phyloP scores from a whole-genome alignment of 1,284 basidiomycete genomes.

The Fomitopsis betulina region DNA sequence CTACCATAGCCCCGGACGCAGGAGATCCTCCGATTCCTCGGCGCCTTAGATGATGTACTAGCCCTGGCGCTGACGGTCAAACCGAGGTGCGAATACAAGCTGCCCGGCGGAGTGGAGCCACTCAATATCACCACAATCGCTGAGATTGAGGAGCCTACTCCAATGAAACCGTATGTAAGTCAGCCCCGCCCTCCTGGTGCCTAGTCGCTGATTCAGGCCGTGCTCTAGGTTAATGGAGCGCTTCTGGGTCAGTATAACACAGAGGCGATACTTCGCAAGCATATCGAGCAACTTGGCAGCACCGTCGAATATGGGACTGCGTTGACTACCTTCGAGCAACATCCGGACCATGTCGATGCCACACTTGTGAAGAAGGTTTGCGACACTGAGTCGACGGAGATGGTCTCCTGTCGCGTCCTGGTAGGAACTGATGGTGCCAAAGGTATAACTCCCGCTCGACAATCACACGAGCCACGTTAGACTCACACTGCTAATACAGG shows the following conservation, averaged over 20 bases:
- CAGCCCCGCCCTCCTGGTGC: too few species aligned
- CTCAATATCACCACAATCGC: neutral
- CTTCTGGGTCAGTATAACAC: constrained; percentile 23
- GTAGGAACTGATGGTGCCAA: constrained; percentile 33
- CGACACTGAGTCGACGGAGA: neutral
- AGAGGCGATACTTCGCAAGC: constrained; percentile 23
- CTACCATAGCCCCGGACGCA: constrained; percentile 9
- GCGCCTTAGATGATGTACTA: constrained; percentile 8
- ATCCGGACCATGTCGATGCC: constrained; percentile 16
- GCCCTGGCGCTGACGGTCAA: neutral
- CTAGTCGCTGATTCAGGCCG: too few species aligned
- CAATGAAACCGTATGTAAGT: constrained; percentile 14
- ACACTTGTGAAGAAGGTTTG: constrained; percentile 1
- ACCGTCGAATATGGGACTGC: constrained; percentile 26
- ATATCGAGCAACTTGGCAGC: constrained; percentile 19
- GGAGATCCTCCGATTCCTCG: constrained; percentile 11
- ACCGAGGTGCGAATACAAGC: constrained; percentile 7
- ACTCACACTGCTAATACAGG: constrained; percentile 17
- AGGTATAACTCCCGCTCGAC: constrained; percentile 13
- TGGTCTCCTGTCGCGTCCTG: constrained; percentile 16
- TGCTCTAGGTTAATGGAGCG: constrained; percentile 4
- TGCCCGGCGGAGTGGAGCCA: constrained; percentile 7
- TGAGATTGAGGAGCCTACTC: constrained; percentile 2
- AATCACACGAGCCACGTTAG: constrained; percentile 9
- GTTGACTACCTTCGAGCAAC: constrained; percentile 22